Evolutionary conservation across 257 asterid genomes (phyloP).

Genomic region (Solanum neorickii): DNA sequence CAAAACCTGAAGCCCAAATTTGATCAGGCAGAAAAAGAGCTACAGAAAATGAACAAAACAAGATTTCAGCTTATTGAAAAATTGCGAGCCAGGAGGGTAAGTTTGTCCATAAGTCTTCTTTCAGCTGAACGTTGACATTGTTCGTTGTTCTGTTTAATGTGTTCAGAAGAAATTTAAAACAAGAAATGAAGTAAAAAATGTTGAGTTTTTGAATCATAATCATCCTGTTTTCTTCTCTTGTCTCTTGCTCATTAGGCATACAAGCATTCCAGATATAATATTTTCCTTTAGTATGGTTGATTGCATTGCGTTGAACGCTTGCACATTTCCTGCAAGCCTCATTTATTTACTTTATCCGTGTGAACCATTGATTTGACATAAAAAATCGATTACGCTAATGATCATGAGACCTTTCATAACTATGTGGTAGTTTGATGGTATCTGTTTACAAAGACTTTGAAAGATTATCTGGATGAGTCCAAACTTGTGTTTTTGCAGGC

Average conservation of each 20-base stretch:
- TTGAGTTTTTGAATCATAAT: background rate
- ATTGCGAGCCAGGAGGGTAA: constrained; percentile 55
- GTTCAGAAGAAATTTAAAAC: background rate
- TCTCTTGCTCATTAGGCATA: background rate
- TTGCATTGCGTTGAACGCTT: background rate
- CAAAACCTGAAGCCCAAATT: constrained; percentile 49
- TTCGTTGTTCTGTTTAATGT: background rate
- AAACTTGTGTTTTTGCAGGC: constrained; percentile 26
- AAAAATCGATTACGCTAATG: background rate
- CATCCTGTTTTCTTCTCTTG: background rate
- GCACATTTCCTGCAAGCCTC: background rate
- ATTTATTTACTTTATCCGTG: background rate
- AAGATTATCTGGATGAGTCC: background rate
- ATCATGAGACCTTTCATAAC: background rate
- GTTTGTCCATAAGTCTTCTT: background rate
- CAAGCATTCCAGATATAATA: background rate
- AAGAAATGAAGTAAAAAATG: background rate
- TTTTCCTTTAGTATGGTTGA: background rate
- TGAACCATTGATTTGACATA: background rate
- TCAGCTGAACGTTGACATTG: background rate
- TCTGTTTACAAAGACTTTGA: background rate
- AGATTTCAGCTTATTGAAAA: constrained; percentile 56
- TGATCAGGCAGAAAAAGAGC: constrained; percentile 65
- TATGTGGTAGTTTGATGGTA: background rate
- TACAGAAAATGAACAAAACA: constrained; percentile 54